A percentile compares a stretch with the other conserved stretches of the same genome.
phyloP scores from a whole-genome alignment of 176 grass and related monocot genomes.

The Olyra latifolia region DNA sequence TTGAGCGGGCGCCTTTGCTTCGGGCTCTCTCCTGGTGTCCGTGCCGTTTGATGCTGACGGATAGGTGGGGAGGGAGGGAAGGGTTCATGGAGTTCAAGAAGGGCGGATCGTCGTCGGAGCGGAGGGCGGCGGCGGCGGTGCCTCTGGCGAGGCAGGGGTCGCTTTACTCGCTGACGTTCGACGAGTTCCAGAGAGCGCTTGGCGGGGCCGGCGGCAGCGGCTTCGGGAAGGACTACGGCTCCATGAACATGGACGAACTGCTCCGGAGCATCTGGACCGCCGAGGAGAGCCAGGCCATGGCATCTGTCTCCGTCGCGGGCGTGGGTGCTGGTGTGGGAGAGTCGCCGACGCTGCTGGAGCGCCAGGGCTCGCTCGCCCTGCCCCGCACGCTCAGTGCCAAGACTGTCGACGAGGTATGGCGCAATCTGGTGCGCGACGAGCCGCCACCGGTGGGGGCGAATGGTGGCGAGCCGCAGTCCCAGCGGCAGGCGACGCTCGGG shows the following conservation, averaged over 20 bases:
- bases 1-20: slow-evolving; percentile 15
- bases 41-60: slow-evolving; percentile 30
- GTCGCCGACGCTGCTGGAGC: slow-evolving; percentile 41
- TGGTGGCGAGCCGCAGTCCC: slow-evolving; percentile 6
- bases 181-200: slow-evolving; percentile 82
- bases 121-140: not conserved
- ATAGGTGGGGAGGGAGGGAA: not conserved
- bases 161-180: slow-evolving; percentile 76
- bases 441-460: not conserved
- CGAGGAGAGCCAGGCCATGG: slow-evolving; percentile 84
- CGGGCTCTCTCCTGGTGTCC: slow-evolving; percentile 16
- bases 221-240: slow-evolving; percentile 72
- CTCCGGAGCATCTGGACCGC: slow-evolving; percentile 94
- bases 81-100: slow-evolving; percentile 43
- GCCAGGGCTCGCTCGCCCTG: slow-evolving; percentile 75
- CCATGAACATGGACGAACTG: slow-evolving; percentile 98
- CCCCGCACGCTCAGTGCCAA: slow-evolving; percentile 77
- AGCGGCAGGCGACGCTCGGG: slow-evolving; percentile 63
- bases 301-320: slow-evolving; percentile 1
- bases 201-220: slow-evolving; percentile 26
- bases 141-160: slow-evolving; percentile 61
- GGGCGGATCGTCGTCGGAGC: slow-evolving; percentile 42
- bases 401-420: slow-evolving; percentile 90
- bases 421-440: slow-evolving; percentile 58
- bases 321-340: not conserved